These are phyloP conservation scores for Hypoxylon rickii DNA, from an alignment of 495 filamentous ascomycete species.

Conservation along the genomic window DNA sequence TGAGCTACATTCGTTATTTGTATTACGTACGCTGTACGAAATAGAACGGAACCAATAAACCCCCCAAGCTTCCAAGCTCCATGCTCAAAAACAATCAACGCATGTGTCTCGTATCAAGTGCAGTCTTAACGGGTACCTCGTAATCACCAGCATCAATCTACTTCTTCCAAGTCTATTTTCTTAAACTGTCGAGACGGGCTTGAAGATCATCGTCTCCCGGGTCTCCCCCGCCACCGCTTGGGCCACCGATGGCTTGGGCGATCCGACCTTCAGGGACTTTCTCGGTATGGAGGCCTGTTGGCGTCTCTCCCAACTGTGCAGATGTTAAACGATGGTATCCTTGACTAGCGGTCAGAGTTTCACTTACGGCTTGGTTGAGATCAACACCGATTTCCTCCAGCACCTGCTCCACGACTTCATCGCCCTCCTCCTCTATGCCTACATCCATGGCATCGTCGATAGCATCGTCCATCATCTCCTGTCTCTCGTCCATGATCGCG, in stretches of 20 bases:
- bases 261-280: constrained; percentile 65
- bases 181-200: constrained; percentile 77
- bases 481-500: constrained; percentile 97
- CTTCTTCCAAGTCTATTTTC: constrained; percentile 50
- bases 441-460: constrained; percentile 97
- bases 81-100: constrained; percentile 11
- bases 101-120: constrained; percentile 4
- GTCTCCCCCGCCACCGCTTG: constrained; percentile 55
- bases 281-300: constrained; percentile 66
- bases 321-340: constrained; percentile 14
- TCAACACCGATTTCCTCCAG: constrained; percentile 97
- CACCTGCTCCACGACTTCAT: constrained; percentile 95
- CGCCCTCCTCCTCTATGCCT: constrained; percentile 86
- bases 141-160: constrained; percentile 7
- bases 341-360: neutral
- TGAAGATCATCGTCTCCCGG: constrained; percentile 79
- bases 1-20: constrained; percentile 19
- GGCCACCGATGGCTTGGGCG: constrained; percentile 74
- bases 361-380: constrained; percentile 79
- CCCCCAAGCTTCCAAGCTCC: constrained; percentile 6
- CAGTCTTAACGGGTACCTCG: constrained; percentile 1
- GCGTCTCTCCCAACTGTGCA: constrained; percentile 76
- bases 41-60: constrained; percentile 13
- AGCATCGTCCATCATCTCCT: constrained; percentile 99
- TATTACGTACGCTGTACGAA: neutral